Evolutionary conservation across 768 basidiomycete species (phyloP).

Genomic region (Termitomyces sp.): DNA sequence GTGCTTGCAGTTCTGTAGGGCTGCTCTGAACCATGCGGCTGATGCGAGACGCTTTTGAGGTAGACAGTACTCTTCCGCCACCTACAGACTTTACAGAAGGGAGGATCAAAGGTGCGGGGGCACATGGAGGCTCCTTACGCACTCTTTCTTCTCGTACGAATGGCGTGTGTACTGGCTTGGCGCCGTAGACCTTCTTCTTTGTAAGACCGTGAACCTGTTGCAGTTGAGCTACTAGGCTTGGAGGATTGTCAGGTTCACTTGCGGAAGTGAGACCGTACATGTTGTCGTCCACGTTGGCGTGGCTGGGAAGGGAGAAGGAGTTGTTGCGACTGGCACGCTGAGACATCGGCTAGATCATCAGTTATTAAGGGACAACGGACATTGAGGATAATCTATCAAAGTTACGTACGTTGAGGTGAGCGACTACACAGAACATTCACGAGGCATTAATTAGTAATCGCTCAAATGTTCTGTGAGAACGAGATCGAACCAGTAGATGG

Average conservation of each 20-base stretch:
- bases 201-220: conserved; percentile 66
- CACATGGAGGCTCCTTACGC: conserved; percentile 18
- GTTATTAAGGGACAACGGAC: conserved; percentile 11
- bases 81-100: conserved; percentile 15
- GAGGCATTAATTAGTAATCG: conserved; percentile 1
- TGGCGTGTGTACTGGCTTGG: conserved; percentile 42
- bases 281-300: conserved; percentile 5
- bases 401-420: conserved; percentile 28
- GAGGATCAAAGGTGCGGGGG: conserved; percentile 22
- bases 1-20: conserved; percentile 25
- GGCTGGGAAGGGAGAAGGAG: conserved; percentile 24
- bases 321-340: conserved; percentile 21
- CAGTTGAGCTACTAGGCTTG: conserved; percentile 54
- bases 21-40: conserved; percentile 27
- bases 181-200: conserved; percentile 61
- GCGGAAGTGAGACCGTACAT: conserved; percentile 7
- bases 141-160: conserved; percentile 50
- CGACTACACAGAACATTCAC: conserved; percentile 5
- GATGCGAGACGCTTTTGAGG: conserved; percentile 28
- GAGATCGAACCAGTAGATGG: conserved; percentile 21
- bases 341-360: conserved; percentile 9
- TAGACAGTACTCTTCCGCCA: conserved; percentile 26
- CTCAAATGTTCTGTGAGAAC: conserved; percentile 3
- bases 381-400: conserved; percentile 4
- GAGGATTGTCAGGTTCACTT: conserved; percentile 22